Evolutionary conservation across 75 land plant species (phyloP).

Genomic region (Azolla pinnata): DNA sequence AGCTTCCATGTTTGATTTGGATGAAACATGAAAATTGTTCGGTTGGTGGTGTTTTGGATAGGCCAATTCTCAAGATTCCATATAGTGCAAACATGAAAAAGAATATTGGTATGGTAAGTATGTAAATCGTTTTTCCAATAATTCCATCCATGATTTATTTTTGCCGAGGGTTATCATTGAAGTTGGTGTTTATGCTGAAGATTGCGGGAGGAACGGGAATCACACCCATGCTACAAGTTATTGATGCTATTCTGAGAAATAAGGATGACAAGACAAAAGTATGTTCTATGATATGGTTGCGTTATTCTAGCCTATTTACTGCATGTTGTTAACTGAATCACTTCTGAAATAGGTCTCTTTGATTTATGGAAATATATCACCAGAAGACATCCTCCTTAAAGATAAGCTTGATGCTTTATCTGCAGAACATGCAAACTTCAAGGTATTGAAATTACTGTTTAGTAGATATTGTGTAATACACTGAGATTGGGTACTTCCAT

Average conservation of each 20-base stretch:
- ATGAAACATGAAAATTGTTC: neutral
- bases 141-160: neutral
- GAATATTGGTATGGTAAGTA: slow-evolving; percentile 89
- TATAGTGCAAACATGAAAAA: slow-evolving; percentile 91
- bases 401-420: slow-evolving; percentile 71
- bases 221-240: slow-evolving; percentile 94
- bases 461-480: too few relatives aligned
- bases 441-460: too few relatives aligned
- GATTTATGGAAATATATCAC: slow-evolving; percentile 78
- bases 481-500: too few relatives aligned
- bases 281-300: too few relatives aligned
- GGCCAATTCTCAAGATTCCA: slow-evolving; percentile 80
- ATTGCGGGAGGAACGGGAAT: slow-evolving; percentile 97
- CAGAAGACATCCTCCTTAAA: slow-evolving; percentile 88
- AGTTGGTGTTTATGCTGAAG: slow-evolving; percentile 26
- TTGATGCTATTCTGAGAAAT: slow-evolving; percentile 82
- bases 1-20: neutral
- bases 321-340: neutral
- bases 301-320: too few relatives aligned
- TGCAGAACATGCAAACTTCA: slow-evolving; percentile 71
- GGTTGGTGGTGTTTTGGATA: too few relatives aligned
- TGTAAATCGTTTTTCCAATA: too few relatives aligned
- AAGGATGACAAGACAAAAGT: slow-evolving; percentile 93
- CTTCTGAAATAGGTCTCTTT: slow-evolving; percentile 54
- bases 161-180: neutral